A percentile compares a stretch with the other conserved stretches of the same genome.
Conservation (phyloP, 2,329 filamentous ascomycete genomes). For the Diplocarpon mali region DNA sequence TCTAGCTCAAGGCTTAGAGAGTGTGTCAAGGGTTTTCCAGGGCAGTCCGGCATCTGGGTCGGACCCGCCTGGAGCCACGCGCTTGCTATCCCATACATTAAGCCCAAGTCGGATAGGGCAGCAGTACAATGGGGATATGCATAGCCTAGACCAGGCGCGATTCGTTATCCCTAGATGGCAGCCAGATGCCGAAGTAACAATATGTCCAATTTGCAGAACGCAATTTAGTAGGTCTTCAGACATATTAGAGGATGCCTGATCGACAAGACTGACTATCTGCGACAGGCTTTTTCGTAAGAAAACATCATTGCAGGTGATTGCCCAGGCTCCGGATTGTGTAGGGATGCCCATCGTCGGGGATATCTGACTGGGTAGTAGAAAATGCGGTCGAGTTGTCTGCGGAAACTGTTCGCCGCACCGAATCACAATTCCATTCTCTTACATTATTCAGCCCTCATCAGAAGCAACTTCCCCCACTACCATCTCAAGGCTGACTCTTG, state of each 20-base stretch:
- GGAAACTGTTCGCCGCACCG: conserved; percentile 82
- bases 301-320: conserved; percentile 79
- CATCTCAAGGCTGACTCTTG: conserved; percentile 8
- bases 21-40: neutral
- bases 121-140: neutral
- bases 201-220: conserved; percentile 73
- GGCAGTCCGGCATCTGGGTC: neutral
- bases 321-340: neutral
- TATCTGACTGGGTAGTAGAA: conserved; percentile 36
- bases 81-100: neutral
- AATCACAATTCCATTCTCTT: conserved; percentile 88
- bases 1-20: neutral
- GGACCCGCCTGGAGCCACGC: neutral
- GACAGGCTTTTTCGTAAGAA: conserved; percentile 60
- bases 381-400: conserved; percentile 90
- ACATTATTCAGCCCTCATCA: conserved; percentile 68
- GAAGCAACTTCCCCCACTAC: conserved; percentile 10
- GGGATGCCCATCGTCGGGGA: too few relatives aligned
- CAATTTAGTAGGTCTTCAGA: conserved; percentile 47
- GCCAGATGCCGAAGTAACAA: conserved; percentile 69
- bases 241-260: neutral
- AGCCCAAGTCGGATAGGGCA: neutral
- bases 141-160: conserved; percentile 25
- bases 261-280: conserved; percentile 5
- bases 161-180: conserved; percentile 71